Evolutionary conservation across 495 filamentous ascomycete genomes (phyloP).

Genomic region (Aspergillus carlsbadensis): DNA sequence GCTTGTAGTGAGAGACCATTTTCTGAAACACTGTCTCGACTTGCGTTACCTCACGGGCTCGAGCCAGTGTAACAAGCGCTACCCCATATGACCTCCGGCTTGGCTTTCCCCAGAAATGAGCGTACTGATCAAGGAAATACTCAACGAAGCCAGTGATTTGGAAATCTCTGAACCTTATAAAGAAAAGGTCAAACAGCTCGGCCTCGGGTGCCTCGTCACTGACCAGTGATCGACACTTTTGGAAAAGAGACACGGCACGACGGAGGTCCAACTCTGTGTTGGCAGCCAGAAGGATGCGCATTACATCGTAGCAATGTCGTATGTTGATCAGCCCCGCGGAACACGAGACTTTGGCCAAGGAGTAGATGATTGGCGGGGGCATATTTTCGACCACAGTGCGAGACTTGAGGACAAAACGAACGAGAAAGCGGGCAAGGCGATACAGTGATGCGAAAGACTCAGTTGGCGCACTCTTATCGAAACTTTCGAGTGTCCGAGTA

Average conservation of each 20-base stretch:
- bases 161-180: conserved; percentile 24
- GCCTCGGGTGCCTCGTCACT: conserved; percentile 17
- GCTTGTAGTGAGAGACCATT: conserved; percentile 34
- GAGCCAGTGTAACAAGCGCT: conserved; percentile 31
- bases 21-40: conserved; percentile 34
- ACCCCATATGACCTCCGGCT: conserved; percentile 29
- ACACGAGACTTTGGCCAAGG: conserved; percentile 24
- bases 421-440: conserved; percentile 23
- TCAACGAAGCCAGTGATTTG: conserved; percentile 33
- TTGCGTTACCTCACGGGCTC: conserved; percentile 28
- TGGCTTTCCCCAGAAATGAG: conserved; percentile 29
- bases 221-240: conserved; percentile 37
- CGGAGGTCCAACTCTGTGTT: conserved; percentile 21
- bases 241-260: conserved; percentile 37
- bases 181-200: conserved; percentile 23
- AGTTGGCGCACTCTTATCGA: neutral
- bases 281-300: conserved; percentile 28
- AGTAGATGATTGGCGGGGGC: conserved; percentile 25
- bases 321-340: too few species aligned
- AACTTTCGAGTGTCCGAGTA: conserved; percentile 11
- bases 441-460: neutral
- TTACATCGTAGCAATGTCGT: conserved; percentile 28
- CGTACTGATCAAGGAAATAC: conserved; percentile 56
- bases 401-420: conserved; percentile 23
- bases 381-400: conserved; percentile 20